phyloP scores from a whole-genome alignment of 306 rosid species.

The Fagus sylvatica region DNA sequence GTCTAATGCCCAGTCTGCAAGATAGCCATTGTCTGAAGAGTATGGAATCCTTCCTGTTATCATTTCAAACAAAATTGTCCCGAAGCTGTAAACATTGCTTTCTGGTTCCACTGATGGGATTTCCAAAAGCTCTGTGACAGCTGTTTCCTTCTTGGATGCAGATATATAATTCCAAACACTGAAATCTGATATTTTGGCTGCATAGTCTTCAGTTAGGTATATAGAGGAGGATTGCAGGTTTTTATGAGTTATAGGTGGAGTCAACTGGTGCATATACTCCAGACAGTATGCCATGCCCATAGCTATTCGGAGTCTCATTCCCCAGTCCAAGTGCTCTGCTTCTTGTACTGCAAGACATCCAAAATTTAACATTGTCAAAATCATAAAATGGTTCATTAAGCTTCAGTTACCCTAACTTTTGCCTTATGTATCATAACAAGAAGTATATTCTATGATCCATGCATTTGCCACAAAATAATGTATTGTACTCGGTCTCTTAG shows the following conservation, averaged over 20 bases:
- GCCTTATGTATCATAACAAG: not conserved
- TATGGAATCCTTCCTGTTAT: slow-evolving; percentile 67
- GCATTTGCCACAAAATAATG: not conserved
- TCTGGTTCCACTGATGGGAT: slow-evolving; percentile 38
- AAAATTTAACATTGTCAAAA: slow-evolving; percentile 16
- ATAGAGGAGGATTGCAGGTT: slow-evolving; percentile 69
- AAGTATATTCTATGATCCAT: not conserved
- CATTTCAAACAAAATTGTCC: slow-evolving; percentile 72
- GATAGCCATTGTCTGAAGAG: slow-evolving; percentile 49
- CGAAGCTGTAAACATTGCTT: slow-evolving; percentile 74
- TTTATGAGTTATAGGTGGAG: slow-evolving; percentile 58
- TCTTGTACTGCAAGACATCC: slow-evolving; percentile 69
- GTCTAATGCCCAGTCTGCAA: slow-evolving; percentile 61
- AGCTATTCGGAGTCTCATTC: slow-evolving; percentile 71
- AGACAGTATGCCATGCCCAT: slow-evolving; percentile 93
- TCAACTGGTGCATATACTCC: slow-evolving; percentile 76
- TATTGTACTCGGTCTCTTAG: not conserved
- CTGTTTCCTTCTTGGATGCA: slow-evolving; percentile 38
- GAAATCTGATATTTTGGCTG: slow-evolving; percentile 80
- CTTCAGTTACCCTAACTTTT: not conserved
- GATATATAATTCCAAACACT: slow-evolving; percentile 61
- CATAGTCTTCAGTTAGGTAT: slow-evolving; percentile 86
- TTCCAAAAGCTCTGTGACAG: slow-evolving; percentile 36
- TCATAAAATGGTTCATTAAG: not conserved
- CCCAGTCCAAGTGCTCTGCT: slow-evolving; percentile 88